Evolutionary conservation across 192 early-diverging fungal species (phyloP).

Genomic region (Coemansia sp.): DNA sequence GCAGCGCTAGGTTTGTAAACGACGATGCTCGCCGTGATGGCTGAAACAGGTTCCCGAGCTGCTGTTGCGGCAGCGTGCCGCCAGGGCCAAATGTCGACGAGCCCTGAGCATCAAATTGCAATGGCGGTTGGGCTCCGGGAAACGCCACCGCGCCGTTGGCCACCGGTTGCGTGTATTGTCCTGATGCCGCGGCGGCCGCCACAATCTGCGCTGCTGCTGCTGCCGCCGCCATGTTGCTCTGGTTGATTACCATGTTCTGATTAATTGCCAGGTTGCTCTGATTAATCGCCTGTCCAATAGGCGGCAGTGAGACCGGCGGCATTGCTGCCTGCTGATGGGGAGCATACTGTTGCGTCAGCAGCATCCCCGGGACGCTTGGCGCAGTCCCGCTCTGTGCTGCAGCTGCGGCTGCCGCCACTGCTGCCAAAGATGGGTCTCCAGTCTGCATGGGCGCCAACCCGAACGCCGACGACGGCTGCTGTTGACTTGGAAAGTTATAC

Average conservation of each 20-base stretch:
- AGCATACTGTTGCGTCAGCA: slow-evolving; percentile 42
- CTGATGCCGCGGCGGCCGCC: slow-evolving; percentile 25
- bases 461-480: slow-evolving; percentile 11
- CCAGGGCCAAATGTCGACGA: background rate
- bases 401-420: slow-evolving; percentile 17
- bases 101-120: background rate
- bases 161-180: slow-evolving; percentile 25
- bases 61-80: slow-evolving; percentile 5
- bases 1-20: slow-evolving; percentile 27
- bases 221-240: slow-evolving; percentile 19
- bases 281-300: slow-evolving; percentile 33
- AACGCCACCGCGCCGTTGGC: slow-evolving; percentile 10
- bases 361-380: slow-evolving; percentile 21
- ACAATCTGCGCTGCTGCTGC: slow-evolving; percentile 20
- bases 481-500: slow-evolving; percentile 25
- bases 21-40: slow-evolving; percentile 32
- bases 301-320: slow-evolving; percentile 29
- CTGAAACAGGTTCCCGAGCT: slow-evolving; percentile 15
- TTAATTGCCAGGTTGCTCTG: background rate
- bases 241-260: slow-evolving; percentile 10
- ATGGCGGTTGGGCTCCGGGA: slow-evolving; percentile 1
- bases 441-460: slow-evolving; percentile 14
- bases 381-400: slow-evolving; percentile 12
- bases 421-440: slow-evolving; percentile 9
- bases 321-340: slow-evolving; percentile 17